Base-by-base conservation (phyloP, 1,139 yeast genomes). In the Diutina catenulata region DNA sequence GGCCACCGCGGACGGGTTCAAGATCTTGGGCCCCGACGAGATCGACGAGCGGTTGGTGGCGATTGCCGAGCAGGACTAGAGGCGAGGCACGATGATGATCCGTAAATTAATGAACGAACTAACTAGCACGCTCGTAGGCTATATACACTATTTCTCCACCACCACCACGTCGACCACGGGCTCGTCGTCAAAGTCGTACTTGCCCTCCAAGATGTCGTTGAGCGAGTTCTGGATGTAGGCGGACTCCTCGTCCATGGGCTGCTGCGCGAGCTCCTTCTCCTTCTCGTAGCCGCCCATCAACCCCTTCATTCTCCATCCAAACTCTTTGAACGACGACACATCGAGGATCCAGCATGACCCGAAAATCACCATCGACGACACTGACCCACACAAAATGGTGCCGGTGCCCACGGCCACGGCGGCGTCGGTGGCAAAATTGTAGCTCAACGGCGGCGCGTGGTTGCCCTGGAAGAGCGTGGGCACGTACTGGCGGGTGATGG, bases 11-110 rank as follows among this genome's bases (percentile, higher is more conserved):
- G 76, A 65, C n/a, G 73, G 67, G 33, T 91, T 91, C 64, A 72
- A 79, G 48, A 70, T 76, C 37, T 72, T 91, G 52, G 67, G 79
- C 11, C 71, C 81, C 7, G 95, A 86, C 36, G 94, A 91, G 59
- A 87, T 91, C 51, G 98, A 91, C 56, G 95, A 86, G 60, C 72
- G 98, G 53, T 69, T 91, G 53, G 83, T 88, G 29, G 74, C 95
- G 19, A 86, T 91, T 57, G 97, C 98, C 39, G 98, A 91, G 62
- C 91, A 84, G 62, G 98, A 91, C 64, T 91, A 69, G 44, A 23
- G 33, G 6, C 28, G 28, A 6, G 28, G n/a, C 28, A n/a, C n/a
- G n/a, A n/a, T n/a, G n/a, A n/a, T n/a, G n/a, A n/a, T n/a, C n/a
- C n/a, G n/a, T n/a, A n/a, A n/a, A n/a, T n/a, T n/a, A n/a, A n/a